A percentile compares a stretch with the other conserved stretches of the same genome.
Evolutionary conservation across 2,329 filamentous ascomycete genomes (phyloP).

Genomic region (Cladophialophora immunda): DNA sequence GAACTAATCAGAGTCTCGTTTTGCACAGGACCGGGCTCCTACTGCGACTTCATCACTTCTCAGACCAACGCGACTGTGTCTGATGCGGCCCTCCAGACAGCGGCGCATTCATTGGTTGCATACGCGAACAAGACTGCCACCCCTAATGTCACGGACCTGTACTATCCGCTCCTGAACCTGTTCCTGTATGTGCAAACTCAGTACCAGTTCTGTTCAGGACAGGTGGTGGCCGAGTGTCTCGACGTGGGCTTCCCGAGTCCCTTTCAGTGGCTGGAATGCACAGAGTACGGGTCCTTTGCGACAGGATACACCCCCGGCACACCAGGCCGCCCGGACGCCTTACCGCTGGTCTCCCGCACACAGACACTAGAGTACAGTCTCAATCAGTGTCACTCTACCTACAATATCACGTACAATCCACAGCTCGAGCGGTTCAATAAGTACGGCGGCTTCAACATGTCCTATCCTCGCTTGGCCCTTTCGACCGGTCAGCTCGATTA

Average conservation of each 20-base stretch:
- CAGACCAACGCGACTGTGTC: not conserved
- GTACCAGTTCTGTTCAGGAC: slow-evolving; percentile 5
- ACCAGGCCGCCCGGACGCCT: slow-evolving; percentile 37
- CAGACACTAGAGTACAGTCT: slow-evolving; percentile 70
- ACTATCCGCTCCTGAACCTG: slow-evolving; percentile 17
- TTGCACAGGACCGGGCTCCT: slow-evolving; percentile 4
- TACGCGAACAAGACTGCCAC: slow-evolving; percentile 18
- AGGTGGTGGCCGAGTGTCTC: not conserved
- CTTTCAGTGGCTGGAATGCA: slow-evolving; percentile 11
- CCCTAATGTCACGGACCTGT: slow-evolving; percentile 6
- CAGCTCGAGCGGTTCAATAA: slow-evolving; percentile 75
- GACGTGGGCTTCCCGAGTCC: not conserved
- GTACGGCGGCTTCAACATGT: slow-evolving; percentile 76
- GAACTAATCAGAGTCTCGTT: not conserved
- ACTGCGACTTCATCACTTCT: slow-evolving; percentile 17
- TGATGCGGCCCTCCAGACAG: not conserved
- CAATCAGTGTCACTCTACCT: slow-evolving; percentile 70
- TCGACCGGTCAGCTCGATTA: slow-evolving; percentile 81
- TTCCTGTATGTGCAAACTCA: slow-evolving; percentile 7
- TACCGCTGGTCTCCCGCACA: slow-evolving; percentile 76
- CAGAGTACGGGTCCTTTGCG: slow-evolving; percentile 10
- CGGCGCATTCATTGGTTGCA: not conserved
- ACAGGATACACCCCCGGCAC: slow-evolving; percentile 25
- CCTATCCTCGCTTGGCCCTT: slow-evolving; percentile 77
- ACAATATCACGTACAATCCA: slow-evolving; percentile 72